Conservation (phyloP, 1,139 yeast genomes). For the Hyphopichia pseudoburtonii region DNA sequence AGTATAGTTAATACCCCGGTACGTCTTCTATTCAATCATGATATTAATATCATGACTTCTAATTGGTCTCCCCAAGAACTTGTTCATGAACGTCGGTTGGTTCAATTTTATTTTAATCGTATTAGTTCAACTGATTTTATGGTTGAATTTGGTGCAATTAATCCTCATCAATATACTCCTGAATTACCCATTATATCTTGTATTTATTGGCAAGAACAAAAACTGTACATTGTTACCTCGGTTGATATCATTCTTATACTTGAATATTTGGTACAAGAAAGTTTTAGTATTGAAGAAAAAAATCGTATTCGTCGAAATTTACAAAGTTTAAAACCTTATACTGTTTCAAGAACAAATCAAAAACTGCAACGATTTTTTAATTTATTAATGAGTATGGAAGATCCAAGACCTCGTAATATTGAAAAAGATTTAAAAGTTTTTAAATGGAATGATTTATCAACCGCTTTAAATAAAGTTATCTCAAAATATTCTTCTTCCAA, state of each 20-base stretch:
- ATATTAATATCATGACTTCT: constrained; percentile 24
- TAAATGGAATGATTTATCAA: constrained; percentile 54
- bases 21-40: constrained; percentile 15
- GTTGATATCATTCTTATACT: constrained; percentile 63
- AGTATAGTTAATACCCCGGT: constrained; percentile 19
- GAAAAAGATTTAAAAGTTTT: constrained; percentile 74
- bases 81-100: constrained; percentile 32
- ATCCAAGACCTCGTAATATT: constrained; percentile 70
- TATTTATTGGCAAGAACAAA: constrained; percentile 57
- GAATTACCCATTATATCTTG: constrained; percentile 51
- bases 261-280: constrained; percentile 57
- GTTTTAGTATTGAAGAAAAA: constrained; percentile 66
- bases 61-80: constrained; percentile 37
- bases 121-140: constrained; percentile 21
- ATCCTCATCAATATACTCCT: constrained; percentile 21
- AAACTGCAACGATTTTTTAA: constrained; percentile 51
- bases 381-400: constrained; percentile 61
- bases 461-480: constrained; percentile 61
- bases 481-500: constrained; percentile 47
- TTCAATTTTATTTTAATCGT: constrained; percentile 30
- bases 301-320: constrained; percentile 68
- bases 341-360: constrained; percentile 53
- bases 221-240: constrained; percentile 57
- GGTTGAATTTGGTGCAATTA: constrained; percentile 26
- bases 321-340: constrained; percentile 63